Base-by-base conservation (phyloP, 2,329 filamentous ascomycete species). In the Monilinia aucupariae region DNA sequence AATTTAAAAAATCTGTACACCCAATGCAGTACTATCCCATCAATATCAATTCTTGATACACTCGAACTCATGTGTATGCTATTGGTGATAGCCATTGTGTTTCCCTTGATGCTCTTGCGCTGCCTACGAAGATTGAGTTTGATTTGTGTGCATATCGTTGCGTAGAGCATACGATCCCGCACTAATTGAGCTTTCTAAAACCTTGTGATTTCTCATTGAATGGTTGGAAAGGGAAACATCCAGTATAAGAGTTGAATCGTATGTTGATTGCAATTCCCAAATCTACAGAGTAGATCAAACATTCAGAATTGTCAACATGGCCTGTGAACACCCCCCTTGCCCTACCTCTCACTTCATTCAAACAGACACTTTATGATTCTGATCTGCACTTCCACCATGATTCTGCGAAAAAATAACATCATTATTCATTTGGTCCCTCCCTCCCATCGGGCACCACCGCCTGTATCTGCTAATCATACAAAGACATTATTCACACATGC, bases 1-100 rank as follows among this genome's bases (percentile, higher is more conserved):
- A 56, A 70, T 68, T 55, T 47, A 22, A 17, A 68, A 68, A 71
- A 72, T 62, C 17, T 50, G 34, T 58, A 62, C 45, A 30, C 41
- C 52, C 60, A 48, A 45, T 39, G 56, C 56, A 59, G 56, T 59
- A 58, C 52, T 68, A 65, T 66, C 64, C 65, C 63, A 56, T 15
- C 43, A 61, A 61, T 63, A 27, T 59, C 34, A 59, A 59, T 59
- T 59, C 45, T 22, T 63, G 61, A 50, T 30, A 45, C 49, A 27
- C 30, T 54, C 12, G 15, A 54, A 37, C 39, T 50, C n/a, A 9
- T 27, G 13, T 15, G n/a, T 51, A 30, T 13, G 2, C 12, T 25
- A 2, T 25, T 37, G 13, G 20, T 45, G 53, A 47, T 13, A 30
- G 2, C n/a, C 20, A 2, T 45, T 10, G 12, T 9, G 3, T 30